These are phyloP conservation scores for Hypoxylon fragiforme DNA, from an alignment of 495 filamentous ascomycete species.

Conservation along the genomic window DNA sequence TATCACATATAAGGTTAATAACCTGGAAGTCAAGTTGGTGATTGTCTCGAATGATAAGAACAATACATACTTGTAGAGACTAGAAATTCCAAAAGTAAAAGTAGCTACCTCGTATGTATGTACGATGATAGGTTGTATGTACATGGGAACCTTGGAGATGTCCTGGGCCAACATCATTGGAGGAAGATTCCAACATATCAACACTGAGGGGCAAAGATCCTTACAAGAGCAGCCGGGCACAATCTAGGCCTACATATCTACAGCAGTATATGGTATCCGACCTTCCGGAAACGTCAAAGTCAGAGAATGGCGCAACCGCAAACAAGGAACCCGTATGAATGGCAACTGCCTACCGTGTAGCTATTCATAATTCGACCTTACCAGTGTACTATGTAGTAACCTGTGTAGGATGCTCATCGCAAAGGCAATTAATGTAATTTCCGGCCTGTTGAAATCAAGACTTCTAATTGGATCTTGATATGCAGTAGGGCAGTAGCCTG, in stretches of 20 bases:
- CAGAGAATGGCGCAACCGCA: constrained; percentile 15
- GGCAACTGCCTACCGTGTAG: no score
- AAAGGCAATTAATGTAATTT: constrained; percentile 26
- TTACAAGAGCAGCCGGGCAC: no score
- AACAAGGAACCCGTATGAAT: constrained; percentile 4
- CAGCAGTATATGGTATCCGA: constrained; percentile 20
- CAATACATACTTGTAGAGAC: no score
- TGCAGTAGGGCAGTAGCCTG: constrained; percentile 8
- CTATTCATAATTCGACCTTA: constrained; percentile 16
- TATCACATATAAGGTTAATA: no score
- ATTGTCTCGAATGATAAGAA: no score
- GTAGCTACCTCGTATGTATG: no score
- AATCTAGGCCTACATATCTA: constrained; percentile 20
- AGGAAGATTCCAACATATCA: no score
- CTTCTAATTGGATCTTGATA: constrained; percentile 16
- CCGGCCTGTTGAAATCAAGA: constrained; percentile 14
- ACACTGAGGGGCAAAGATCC: no score
- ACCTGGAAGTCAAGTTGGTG: no score
- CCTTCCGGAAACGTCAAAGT: constrained; percentile 27
- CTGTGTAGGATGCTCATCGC: constrained; percentile 1
- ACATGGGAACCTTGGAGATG: no score
- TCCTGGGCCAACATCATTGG: not conserved
- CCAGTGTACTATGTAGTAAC: not conserved
- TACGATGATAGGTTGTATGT: no score
- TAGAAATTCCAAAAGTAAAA: no score